These are phyloP conservation scores for Parasitella parasitica DNA, from an alignment of 371 early-diverging fungal species.

Conservation along the genomic window DNA sequence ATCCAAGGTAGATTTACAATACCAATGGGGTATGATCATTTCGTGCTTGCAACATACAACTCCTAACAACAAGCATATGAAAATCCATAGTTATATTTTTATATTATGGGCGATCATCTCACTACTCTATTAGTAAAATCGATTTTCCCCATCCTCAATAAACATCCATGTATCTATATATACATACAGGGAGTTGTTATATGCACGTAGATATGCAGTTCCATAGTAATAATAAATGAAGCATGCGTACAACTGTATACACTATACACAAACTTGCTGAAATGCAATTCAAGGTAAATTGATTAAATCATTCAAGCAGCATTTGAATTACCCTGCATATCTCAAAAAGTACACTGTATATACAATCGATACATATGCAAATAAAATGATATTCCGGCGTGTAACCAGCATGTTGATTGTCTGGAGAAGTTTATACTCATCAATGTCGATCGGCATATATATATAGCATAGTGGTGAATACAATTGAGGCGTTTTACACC, in stretches of 20 bases:
- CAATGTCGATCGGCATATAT: background rate
- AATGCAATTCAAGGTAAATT: conserved; percentile 1
- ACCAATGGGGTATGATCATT: background rate
- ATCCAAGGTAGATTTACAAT: background rate
- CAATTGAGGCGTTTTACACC: no score
- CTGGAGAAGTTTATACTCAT: background rate
- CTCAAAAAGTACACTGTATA: no score
- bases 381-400: background rate
- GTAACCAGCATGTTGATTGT: conserved; percentile 1
- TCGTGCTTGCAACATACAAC: background rate
- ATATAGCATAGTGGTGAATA: background rate
- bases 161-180: background rate
- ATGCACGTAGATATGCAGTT: no score
- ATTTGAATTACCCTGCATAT: conserved; percentile 1
- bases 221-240: background rate
- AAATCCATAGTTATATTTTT: background rate
- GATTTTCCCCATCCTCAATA: background rate
- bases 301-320: background rate
- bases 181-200: background rate
- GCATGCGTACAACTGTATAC: background rate
- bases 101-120: background rate
- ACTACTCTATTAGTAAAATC: background rate
- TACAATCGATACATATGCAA: background rate
- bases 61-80: background rate
- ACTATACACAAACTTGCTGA: background rate